A percentile compares a stretch with the other conserved stretches of the same genome.
Conservation (phyloP, 78 protist genomes). For the Anaeramoeba ignava region DNA sequence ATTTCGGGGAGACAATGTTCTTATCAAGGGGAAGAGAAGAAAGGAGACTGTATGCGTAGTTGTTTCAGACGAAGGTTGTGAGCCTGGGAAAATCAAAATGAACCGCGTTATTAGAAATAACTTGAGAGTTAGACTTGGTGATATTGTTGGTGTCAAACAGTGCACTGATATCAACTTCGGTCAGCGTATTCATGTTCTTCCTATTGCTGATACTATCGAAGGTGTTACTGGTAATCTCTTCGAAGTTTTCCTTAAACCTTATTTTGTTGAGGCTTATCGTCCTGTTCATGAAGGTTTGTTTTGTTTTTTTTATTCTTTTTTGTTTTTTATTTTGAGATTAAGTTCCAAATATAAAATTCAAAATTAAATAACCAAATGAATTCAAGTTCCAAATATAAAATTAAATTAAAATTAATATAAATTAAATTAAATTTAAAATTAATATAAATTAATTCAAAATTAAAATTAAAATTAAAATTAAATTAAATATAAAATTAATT, state of each 20-base stretch:
- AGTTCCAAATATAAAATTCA: too few relatives aligned
- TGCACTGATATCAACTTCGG: conserved; percentile 78
- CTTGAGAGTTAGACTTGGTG: conserved; percentile 84
- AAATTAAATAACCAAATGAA: too few relatives aligned
- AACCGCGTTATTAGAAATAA: conserved; percentile 79
- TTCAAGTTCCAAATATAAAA: too few relatives aligned
- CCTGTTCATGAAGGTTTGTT: conserved; percentile 97
- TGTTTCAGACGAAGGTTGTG: conserved; percentile 74
- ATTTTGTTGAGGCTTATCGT: conserved; percentile 96
- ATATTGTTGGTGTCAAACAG: conserved; percentile 77
- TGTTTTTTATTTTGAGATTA: too few relatives aligned
- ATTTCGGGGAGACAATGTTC: too few relatives aligned
- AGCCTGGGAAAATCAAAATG: conserved; percentile 79
- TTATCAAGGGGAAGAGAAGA: conserved; percentile 91
- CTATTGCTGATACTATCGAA: conserved; percentile 98
- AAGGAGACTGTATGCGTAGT: conserved; percentile 90
- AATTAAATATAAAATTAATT: too few relatives aligned
- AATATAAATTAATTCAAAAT: too few relatives aligned
- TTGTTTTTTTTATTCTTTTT: too few relatives aligned
- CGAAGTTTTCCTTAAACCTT: conserved; percentile 91
- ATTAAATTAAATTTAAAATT: too few relatives aligned
- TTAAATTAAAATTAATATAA: too few relatives aligned
- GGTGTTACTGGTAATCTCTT: conserved; percentile 97
- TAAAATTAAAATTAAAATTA: too few relatives aligned
- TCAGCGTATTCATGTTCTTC: conserved; percentile 85